Evolutionary conservation across 2,329 filamentous ascomycete genomes (phyloP).

Genomic region (Talaromyces sp.): DNA sequence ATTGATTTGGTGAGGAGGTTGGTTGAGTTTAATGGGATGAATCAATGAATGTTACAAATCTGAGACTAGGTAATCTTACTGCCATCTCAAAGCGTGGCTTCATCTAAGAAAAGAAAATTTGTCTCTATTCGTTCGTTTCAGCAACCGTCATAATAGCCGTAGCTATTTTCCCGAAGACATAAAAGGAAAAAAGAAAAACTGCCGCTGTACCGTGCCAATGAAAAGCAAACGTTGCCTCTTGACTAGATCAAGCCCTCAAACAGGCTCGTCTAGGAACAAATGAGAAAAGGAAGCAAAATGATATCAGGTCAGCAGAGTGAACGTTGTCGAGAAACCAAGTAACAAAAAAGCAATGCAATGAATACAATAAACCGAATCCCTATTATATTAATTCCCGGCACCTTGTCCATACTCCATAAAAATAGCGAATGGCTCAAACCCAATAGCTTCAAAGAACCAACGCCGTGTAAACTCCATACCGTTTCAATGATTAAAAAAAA

Average conservation of each 20-base stretch:
- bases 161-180: not conserved
- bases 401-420: conserved; percentile 10
- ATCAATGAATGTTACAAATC: conserved; percentile 37
- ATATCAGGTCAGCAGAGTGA: conserved; percentile 15
- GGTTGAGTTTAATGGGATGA: conserved; percentile 84
- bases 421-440: conserved; percentile 10
- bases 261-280: not conserved
- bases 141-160: not conserved
- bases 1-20: conserved; percentile 72
- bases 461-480: conserved; percentile 7
- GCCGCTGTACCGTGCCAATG: not conserved
- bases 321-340: not conserved
- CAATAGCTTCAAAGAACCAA: conserved; percentile 3
- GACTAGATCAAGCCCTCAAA: not conserved
- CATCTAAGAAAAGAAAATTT: not conserved
- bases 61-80: not conserved
- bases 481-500: conserved; percentile 1
- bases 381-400: conserved; percentile 10
- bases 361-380: conserved; percentile 13
- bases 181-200: not conserved
- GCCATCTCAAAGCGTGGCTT: not conserved
- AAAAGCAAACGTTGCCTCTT: not conserved
- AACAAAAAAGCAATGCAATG: conserved; percentile 1
- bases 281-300: conserved; percentile 13
- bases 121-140: not conserved